A percentile compares a stretch with the other conserved stretches of the same genome.
Conservation (phyloP, 495 filamentous ascomycete species). For the Hyaloscypha finlandica region DNA sequence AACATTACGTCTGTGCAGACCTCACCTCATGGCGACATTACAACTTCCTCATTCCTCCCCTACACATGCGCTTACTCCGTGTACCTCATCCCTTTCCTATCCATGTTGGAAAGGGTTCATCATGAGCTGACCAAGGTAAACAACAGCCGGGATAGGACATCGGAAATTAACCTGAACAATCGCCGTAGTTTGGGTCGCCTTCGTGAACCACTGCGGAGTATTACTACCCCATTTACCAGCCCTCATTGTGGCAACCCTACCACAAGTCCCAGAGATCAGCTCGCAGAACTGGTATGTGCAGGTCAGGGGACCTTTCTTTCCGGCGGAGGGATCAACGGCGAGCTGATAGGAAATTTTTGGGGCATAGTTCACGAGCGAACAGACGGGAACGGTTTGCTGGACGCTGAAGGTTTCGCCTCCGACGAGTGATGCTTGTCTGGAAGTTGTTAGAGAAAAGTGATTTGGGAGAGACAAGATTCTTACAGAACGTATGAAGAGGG, state of each 20-base stretch:
- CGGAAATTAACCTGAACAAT: neutral
- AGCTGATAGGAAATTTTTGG: constrained; percentile 6
- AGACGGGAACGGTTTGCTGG: constrained; percentile 11
- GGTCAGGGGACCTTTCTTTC: neutral
- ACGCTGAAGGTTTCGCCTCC: neutral
- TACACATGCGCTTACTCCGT: too few relatives aligned
- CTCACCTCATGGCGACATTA: too few relatives aligned
- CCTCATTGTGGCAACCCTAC: constrained; percentile 9
- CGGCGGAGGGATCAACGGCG: constrained; percentile 1
- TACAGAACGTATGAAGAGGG: constrained; percentile 10
- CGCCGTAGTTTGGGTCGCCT: neutral
- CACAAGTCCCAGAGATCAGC: neutral
- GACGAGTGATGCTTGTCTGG: neutral
- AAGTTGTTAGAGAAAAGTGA: neutral
- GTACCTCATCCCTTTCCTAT: too few relatives aligned
- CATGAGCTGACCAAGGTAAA: neutral
- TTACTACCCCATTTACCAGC: constrained; percentile 14
- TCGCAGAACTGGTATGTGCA: constrained; percentile 14
- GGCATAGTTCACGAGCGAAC: neutral
- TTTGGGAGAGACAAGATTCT: neutral
- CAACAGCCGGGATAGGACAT: constrained; percentile 1
- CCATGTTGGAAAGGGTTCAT: too few relatives aligned
- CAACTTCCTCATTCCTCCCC: too few relatives aligned
- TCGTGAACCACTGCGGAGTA: neutral
- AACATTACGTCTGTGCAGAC: too few relatives aligned